Conservation (phyloP, 202 grass and related monocot species). For the Dendrocalamus latiflorus region DNA sequence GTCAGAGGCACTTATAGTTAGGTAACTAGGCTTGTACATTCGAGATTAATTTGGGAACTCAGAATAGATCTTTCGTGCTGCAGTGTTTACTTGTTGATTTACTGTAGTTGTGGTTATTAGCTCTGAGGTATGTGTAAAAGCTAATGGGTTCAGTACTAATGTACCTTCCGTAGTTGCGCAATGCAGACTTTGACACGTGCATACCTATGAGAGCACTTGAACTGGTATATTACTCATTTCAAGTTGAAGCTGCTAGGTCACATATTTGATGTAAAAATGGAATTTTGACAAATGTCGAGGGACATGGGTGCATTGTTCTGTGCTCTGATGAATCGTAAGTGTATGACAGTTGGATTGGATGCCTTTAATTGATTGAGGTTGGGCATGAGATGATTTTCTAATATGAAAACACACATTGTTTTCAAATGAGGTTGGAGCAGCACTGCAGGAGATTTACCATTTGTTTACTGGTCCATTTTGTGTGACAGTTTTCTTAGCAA, state of each 20-base stretch:
- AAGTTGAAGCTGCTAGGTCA: background rate
- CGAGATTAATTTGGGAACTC: background rate
- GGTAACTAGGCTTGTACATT: background rate
- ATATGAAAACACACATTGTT: background rate
- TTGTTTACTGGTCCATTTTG: background rate
- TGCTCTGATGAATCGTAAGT: background rate
- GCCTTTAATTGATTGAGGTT: background rate
- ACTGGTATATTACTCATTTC: background rate
- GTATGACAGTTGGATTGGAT: background rate
- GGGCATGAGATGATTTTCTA: background rate
- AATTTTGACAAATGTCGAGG: background rate
- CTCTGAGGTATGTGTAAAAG: background rate
- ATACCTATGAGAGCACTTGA: background rate
- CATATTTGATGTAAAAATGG: background rate
- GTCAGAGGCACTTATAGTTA: background rate
- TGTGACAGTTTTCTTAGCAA: background rate
- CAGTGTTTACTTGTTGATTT: background rate
- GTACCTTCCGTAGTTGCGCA: background rate
- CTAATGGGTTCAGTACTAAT: background rate
- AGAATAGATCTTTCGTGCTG: background rate
- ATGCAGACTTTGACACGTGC: background rate
- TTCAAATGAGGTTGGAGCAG: background rate
- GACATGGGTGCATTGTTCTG: background rate
- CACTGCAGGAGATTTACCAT: background rate
- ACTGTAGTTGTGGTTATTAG: background rate